Evolutionary conservation across 345 rosid genomes (phyloP), one percentile per base, ranked within the genome.

Genomic region (Iberis pinnata): DNA sequence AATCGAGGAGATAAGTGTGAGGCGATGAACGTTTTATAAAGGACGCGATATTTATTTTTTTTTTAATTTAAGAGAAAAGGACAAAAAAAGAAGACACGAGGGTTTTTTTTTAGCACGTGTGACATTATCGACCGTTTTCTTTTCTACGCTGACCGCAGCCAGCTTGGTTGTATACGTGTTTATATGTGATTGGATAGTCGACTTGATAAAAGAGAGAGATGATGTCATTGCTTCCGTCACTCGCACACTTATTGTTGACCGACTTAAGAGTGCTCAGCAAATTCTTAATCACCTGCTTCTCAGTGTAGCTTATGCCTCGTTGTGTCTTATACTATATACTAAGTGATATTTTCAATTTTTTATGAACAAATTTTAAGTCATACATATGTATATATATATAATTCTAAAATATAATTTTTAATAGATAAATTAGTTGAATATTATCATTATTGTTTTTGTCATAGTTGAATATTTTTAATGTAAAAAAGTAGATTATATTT

Each of bases 131-230:
- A 42, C 61, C 47, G 73, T 63, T 63, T 63, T 69, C 65, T 45
- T 63, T 63, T 51, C 69, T 11, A 57, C 51, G 69, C 56, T 45
- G 73, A 69, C 69, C 61, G 69, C 69, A 57, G 69, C 69, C 73
- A 46, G 63, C 59, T n/a, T 49, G 54, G 64, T 0, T 1, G 0
- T 4, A 1, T 26, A 52, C 61, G 73, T 69, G 70, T 50, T n/a
- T 6, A 0, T 0, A 8, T 31, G 0, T 53, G 0, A 63, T 2
- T 69, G 69, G 65, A 38, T 31, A 0, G 36, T 47, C 69, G 64
- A 63, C 67, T 18, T 25, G 7, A 14, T 37, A 55, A 7, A 20
- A n/a, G 29, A n/a, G 12, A 22, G 58, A 49, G 61, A 41, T 58
- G 60, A 1, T 45, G 69, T 69, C 73, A 69, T 8, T 45, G 73